Evolutionary conservation across 805 yeast genomes (phyloP), one percentile per base, ranked within the genome.

Genomic region (Metschnikowia baotianmanensis): DNA sequence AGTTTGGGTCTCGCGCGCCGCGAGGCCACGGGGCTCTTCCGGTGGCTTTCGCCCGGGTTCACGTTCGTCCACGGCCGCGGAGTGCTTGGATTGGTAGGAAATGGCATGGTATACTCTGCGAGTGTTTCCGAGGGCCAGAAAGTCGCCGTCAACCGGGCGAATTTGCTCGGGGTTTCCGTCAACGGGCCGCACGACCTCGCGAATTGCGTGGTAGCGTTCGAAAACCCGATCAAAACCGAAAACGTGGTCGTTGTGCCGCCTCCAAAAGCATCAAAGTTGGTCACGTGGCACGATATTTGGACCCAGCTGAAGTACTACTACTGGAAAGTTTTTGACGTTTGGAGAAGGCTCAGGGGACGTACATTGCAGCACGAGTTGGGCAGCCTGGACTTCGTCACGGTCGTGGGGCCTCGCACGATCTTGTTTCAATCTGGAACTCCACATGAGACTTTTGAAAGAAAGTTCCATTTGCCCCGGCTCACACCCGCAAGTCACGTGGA

Each of bases 1-100:
- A 42, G 42, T 27, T 42, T 61, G 23, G 47, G 48, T 6, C 33
- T 57, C 7, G 40, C 63, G 2, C 41, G 49, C 4, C 53, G 53
- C 9, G 49, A 66, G 5, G 40, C 53, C 4, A 73, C 79, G 1
- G 80, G 82, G 0, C 53, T 77, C 15, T 53, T 49, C 44, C 48
- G 51, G 16, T 64, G 66, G 60, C n/a, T 45, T 46, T 24, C 58
- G 57, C 23, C 38, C 61, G 10, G 80, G 0, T 80, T 71, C 51
- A 62, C 71, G 0, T 59, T 76, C 26, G 47, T 78, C 5, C 69
- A 74, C 19, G 86, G 86, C 1, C 65, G 86, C 44, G 86, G 86
- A 0, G 72, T 68, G 36, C 68, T 68, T 2, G 78, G 80, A 1
- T 47, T 81, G 12, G 74, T 69, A 12, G 85, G 83, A 1, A 61